These are phyloP conservation scores for Diaporthe velutina DNA, from an alignment of 2,329 filamentous ascomycete species.

Conservation along the genomic window DNA sequence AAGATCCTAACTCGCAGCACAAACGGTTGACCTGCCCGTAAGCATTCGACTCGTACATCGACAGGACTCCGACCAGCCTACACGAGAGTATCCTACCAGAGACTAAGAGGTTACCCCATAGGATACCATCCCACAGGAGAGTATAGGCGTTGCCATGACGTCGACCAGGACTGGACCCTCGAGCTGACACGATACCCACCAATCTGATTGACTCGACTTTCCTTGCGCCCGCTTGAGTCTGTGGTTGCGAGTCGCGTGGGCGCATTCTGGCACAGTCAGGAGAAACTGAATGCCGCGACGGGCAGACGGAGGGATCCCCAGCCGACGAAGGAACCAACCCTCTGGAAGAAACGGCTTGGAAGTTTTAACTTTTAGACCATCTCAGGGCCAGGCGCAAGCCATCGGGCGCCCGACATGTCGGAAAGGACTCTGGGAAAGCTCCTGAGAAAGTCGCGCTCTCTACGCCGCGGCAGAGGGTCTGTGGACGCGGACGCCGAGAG, in stretches of 20 bases:
- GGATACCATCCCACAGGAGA: no score
- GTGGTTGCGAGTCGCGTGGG: slow-evolving; percentile 6
- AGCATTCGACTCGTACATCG: slow-evolving; percentile 9
- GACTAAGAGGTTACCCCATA: no score
- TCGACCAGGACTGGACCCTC: slow-evolving; percentile 13
- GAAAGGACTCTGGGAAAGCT: slow-evolving; percentile 62
- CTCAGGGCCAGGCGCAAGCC: not conserved
- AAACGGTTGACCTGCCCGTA: not conserved
- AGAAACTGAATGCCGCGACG: not conserved
- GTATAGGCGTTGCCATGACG: slow-evolving; percentile 19
- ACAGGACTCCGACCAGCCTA: no score
- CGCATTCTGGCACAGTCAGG: not conserved
- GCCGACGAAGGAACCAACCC: not conserved
- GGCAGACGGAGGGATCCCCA: slow-evolving; percentile 1
- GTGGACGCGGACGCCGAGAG: slow-evolving; percentile 52
- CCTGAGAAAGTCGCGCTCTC: slow-evolving; percentile 63
- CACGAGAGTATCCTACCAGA: no score
- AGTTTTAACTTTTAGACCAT: slow-evolving; percentile 3
- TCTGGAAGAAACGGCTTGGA: slow-evolving; percentile 31
- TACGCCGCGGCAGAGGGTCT: slow-evolving; percentile 57
- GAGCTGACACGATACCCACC: slow-evolving; percentile 8
- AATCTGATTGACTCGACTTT: not conserved
- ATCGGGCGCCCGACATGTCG: slow-evolving; percentile 41
- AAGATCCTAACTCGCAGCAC: not conserved
- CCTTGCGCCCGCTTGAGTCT: not conserved